These are phyloP conservation scores for Mycena rosella DNA, from an alignment of 768 basidiomycete species.

Conservation along the genomic window DNA sequence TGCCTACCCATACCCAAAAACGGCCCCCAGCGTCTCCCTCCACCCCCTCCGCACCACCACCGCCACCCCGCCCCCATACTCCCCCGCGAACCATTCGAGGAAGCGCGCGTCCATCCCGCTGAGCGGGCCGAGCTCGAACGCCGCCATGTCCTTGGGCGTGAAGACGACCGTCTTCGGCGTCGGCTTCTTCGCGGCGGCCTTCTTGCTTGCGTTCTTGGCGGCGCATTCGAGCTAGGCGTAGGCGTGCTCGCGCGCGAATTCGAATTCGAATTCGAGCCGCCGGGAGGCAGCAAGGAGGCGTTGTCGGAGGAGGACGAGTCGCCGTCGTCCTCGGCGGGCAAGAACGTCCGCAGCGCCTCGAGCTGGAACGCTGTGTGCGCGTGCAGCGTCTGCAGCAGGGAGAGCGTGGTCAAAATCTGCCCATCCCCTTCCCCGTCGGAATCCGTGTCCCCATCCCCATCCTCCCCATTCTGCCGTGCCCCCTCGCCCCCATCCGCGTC, in stretches of 20 bases:
- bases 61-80: slow-evolving; percentile 58
- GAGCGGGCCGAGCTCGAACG: slow-evolving; percentile 81
- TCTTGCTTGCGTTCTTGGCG: no score
- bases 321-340: no score
- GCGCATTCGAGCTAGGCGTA: no score
- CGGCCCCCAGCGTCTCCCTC: slow-evolving; percentile 61
- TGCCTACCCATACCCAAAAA: slow-evolving; percentile 51
- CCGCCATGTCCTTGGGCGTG: slow-evolving; percentile 71
- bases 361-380: slow-evolving; percentile 59
- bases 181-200: no score
- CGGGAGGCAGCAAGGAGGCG: no score
- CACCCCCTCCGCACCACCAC: slow-evolving; percentile 62
- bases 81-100: slow-evolving; percentile 80
- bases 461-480: no score
- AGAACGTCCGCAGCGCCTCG: slow-evolving; percentile 54
- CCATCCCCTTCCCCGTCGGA: slow-evolving; percentile 41
- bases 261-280: no score
- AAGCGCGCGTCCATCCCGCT: slow-evolving; percentile 80
- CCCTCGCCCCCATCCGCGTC: slow-evolving; percentile 36
- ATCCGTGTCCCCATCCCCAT: slow-evolving; percentile 36
- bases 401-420: slow-evolving; percentile 61
- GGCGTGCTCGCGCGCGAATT: no score
- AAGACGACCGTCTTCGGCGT: slow-evolving; percentile 59
- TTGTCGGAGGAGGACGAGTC: no score
- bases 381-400: slow-evolving; percentile 72